Conservation (phyloP, 306 rosid species). For the Malus sieversii region DNA sequence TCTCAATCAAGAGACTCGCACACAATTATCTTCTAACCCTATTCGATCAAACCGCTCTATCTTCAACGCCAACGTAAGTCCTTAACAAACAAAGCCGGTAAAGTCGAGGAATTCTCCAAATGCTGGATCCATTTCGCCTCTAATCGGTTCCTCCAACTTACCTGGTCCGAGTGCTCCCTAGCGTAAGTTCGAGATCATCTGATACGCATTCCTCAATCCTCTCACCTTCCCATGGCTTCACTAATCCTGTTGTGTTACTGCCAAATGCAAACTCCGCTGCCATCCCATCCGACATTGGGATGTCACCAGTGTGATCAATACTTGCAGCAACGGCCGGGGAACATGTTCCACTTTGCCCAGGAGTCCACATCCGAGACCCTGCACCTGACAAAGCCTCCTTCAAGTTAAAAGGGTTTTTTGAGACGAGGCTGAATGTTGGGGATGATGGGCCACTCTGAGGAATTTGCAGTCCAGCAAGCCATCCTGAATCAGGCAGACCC, state of each 20-base stretch:
- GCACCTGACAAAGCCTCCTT: slow-evolving; percentile 36
- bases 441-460: slow-evolving; percentile 57
- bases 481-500: slow-evolving; percentile 41
- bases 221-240: slow-evolving; percentile 68
- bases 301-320: slow-evolving; percentile 31
- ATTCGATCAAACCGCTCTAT: background rate
- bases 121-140: background rate
- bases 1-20: slow-evolving; percentile 1
- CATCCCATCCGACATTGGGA: slow-evolving; percentile 53
- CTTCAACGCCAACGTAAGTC: slow-evolving; percentile 16
- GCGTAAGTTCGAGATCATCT: slow-evolving; percentile 61
- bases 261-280: slow-evolving; percentile 58
- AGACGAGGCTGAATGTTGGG: slow-evolving; percentile 52
- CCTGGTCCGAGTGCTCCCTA: slow-evolving; percentile 45
- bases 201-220: slow-evolving; percentile 56
- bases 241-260: slow-evolving; percentile 37
- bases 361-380: slow-evolving; percentile 55
- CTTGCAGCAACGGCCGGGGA: slow-evolving; percentile 44
- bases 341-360: slow-evolving; percentile 56
- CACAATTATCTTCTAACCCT: background rate
- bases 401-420: slow-evolving; percentile 40
- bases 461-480: slow-evolving; percentile 43
- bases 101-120: background rate
- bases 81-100: background rate
- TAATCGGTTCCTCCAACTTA: slow-evolving; percentile 6